phyloP scores from a whole-genome alignment of 1,139 yeast genomes.

The Lodderomyces beijingensis region DNA sequence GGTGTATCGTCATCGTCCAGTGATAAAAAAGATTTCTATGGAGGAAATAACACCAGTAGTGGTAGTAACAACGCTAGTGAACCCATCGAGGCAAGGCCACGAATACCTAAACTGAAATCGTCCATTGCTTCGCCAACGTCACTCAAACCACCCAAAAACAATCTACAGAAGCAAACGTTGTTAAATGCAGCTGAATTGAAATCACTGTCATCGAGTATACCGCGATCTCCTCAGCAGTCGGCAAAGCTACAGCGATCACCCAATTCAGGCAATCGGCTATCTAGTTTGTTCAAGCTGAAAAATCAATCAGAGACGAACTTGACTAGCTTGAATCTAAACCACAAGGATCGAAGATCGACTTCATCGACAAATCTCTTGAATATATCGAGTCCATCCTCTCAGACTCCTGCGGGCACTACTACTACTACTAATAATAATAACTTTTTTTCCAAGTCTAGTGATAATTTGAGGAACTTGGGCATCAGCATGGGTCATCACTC shows the following conservation, averaged over 20 bases:
- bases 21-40: no score
- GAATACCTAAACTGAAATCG: no score
- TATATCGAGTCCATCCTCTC: no score
- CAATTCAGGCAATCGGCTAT: neutral
- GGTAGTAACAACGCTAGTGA: no score
- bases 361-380: conserved; percentile 2
- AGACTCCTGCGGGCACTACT: no score
- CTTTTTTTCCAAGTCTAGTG: conserved; percentile 6
- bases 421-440: conserved; percentile 1
- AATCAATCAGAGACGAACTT: conserved; percentile 4
- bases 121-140: no score
- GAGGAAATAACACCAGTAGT: no score
- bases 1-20: no score
- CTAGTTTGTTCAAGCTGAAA: neutral
- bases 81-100: no score
- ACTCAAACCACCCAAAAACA: neutral
- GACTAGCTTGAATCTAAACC: conserved; percentile 1
- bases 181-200: neutral
- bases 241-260: no score
- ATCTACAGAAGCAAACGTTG: neutral
- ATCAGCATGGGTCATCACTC: no score
- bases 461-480: conserved; percentile 4
- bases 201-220: neutral
- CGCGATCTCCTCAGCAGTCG: no score
- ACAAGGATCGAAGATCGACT: conserved; percentile 2